Evolutionary conservation across 495 filamentous ascomycete genomes (phyloP).

Genomic region (Mytilinidion resinicola): DNA sequence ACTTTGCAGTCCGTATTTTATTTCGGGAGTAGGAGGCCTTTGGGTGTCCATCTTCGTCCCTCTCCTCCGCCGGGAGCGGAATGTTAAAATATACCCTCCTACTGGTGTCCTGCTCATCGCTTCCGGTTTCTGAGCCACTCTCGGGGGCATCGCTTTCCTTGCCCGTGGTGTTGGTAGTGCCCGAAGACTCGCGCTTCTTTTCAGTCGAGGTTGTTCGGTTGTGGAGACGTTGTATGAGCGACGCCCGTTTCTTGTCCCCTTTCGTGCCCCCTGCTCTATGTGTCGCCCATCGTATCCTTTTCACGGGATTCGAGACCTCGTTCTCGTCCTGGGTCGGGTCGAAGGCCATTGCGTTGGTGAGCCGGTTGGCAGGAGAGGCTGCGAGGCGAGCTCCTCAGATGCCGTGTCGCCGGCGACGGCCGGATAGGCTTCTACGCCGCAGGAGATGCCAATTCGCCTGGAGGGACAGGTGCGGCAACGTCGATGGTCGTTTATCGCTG

Average conservation of each 20-base stretch:
- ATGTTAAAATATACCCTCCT: constrained; percentile 77
- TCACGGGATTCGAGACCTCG: constrained; percentile 46
- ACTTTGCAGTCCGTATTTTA: constrained; percentile 97
- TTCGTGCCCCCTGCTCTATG: constrained; percentile 68
- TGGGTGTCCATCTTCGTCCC: constrained; percentile 78
- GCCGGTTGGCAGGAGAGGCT: constrained; percentile 1
- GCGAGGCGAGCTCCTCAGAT: constrained; percentile 10
- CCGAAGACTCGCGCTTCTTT: constrained; percentile 64
- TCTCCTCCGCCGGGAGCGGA: constrained; percentile 67
- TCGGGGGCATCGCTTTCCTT: constrained; percentile 40
- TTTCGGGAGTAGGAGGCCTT: constrained; percentile 69
- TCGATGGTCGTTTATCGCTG: neutral
- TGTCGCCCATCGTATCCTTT: constrained; percentile 90
- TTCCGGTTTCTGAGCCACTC: constrained; percentile 37
- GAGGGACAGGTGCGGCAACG: neutral
- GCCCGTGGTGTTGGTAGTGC: constrained; percentile 6
- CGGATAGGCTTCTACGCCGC: constrained; percentile 22
- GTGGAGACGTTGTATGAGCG: constrained; percentile 73
- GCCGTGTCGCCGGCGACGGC: constrained; percentile 20
- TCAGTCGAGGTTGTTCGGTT: constrained; percentile 56
- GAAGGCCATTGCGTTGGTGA: constrained; percentile 21
- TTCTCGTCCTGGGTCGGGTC: constrained; percentile 28
- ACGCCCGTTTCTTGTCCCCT: constrained; percentile 71
- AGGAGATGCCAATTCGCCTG: constrained; percentile 20
- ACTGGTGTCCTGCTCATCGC: constrained; percentile 34